These are phyloP conservation scores for Fusarium palustre DNA, from an alignment of 2,329 filamentous ascomycete species.

Conservation along the genomic window DNA sequence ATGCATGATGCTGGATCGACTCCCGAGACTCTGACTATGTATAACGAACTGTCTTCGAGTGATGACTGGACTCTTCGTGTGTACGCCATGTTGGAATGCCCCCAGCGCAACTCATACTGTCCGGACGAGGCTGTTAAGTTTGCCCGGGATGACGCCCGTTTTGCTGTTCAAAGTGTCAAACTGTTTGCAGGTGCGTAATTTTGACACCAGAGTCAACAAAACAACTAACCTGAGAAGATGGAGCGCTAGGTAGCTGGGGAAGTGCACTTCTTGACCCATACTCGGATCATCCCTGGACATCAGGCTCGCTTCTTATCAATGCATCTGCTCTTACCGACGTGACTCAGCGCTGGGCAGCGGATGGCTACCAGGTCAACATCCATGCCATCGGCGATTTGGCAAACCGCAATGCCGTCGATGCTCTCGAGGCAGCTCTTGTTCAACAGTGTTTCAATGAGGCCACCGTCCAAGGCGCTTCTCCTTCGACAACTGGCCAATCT, in stretches of 20 bases:
- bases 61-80: conserved; percentile 71
- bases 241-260: conserved; percentile 77
- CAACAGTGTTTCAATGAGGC: conserved; percentile 60
- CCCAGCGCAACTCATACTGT: conserved; percentile 73
- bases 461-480: conserved; percentile 32
- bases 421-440: conserved; percentile 68
- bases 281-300: conserved; percentile 69
- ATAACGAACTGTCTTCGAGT: conserved; percentile 60
- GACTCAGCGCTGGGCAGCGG: conserved; percentile 67
- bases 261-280: conserved; percentile 79
- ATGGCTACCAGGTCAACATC: conserved; percentile 76
- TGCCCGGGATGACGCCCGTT: conserved; percentile 58
- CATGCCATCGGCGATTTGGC: conserved; percentile 79
- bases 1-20: conserved; percentile 75
- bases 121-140: conserved; percentile 61
- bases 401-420: conserved; percentile 72
- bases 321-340: conserved; percentile 67
- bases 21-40: conserved; percentile 66
- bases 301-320: conserved; percentile 75
- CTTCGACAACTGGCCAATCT: conserved; percentile 5
- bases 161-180: conserved; percentile 73
- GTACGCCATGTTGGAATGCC: conserved; percentile 76
- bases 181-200: conserved; percentile 69
- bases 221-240: conserved; percentile 60
- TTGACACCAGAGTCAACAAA: too few relatives aligned